Base-by-base conservation (phyloP, 257 asterid genomes). In the Rubia yunnanensis region DNA sequence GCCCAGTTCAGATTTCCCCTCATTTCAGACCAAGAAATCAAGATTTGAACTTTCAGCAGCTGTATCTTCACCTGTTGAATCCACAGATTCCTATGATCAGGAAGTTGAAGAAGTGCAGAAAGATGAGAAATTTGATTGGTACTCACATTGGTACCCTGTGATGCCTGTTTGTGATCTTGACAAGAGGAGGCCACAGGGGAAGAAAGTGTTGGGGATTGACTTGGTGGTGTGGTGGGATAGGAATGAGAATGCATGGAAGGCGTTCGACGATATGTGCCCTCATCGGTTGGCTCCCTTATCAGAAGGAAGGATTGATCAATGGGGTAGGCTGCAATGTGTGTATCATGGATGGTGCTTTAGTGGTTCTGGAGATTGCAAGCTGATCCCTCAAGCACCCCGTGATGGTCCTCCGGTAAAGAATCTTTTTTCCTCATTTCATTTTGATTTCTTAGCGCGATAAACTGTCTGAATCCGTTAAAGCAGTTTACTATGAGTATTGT, bases 261-360 rank as follows among this genome's bases (percentile, higher is more conserved):
- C 86, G 68, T 84, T 91, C 66, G 94, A 88, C 30, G 98, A 91
- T 78, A 72, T 79, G 71, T 86, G 98, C 70, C 96, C 98, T 72
- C 98, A 91, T 68, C 77, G 98, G 71, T 68, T 84, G 79, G 95
- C 98, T 18, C 98, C 98, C 1, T 39, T 91, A 46, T 88, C 95
- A 27, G 94, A 88, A 59, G 97, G 97, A 65, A 88, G 97, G 76
- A 91, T 91, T 66, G 98, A 91, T 83, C 96, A 84, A 10, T 81
- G 88, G 92, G 97, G 98, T 0, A 79, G 96, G 74, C 74, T 88
- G 82, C 97, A 88, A 76, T 91, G 97, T 72, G 98, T 91, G 34
- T 91, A 91, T 76, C 96, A 91, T 72, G 98, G 96, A 2, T 91
- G 98, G 95, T 88, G 96, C 70, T 91, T 91, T 71, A 77, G 74